phyloP scores from a whole-genome alignment of 495 filamentous ascomycete species.

The Hypoxylon fragiforme region DNA sequence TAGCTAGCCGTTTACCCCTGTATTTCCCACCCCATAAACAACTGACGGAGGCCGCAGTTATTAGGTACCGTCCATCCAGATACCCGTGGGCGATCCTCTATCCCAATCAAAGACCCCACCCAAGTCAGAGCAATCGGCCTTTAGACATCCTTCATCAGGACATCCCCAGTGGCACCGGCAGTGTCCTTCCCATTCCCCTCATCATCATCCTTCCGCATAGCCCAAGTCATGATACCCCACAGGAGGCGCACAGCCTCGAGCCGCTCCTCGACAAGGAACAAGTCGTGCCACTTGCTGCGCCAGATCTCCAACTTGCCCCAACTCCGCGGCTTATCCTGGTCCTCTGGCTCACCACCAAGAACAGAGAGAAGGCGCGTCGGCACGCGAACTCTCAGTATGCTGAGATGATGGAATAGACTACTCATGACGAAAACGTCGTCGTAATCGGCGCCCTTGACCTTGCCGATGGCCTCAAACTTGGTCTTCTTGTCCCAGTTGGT shows the following conservation, averaged over 20 bases:
- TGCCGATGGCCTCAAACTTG: slow-evolving; percentile 73
- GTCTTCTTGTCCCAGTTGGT: slow-evolving; percentile 78
- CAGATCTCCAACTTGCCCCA: slow-evolving; percentile 65
- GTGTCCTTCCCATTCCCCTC: slow-evolving; percentile 11
- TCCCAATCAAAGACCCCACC: no score
- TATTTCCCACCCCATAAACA: no score
- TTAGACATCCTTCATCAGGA: slow-evolving; percentile 42
- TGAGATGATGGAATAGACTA: slow-evolving; percentile 79
- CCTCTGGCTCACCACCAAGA: slow-evolving; percentile 42
- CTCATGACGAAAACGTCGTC: slow-evolving; percentile 82
- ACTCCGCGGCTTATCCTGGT: slow-evolving; percentile 28
- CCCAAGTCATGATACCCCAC: slow-evolving; percentile 75
- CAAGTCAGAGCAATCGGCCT: no score
- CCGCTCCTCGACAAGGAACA: slow-evolving; percentile 69
- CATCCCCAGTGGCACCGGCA: slow-evolving; percentile 24
- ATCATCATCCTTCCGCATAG: slow-evolving; percentile 58
- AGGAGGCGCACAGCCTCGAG: slow-evolving; percentile 70
- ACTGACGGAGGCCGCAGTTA: no score
- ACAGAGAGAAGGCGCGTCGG: slow-evolving; percentile 66
- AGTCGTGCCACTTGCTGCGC: slow-evolving; percentile 77
- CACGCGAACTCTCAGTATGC: slow-evolving; percentile 72
- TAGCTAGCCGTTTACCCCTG: no score
- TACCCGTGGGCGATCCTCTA: neutral
- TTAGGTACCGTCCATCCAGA: no score
- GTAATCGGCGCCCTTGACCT: slow-evolving; percentile 45